A percentile compares a stretch with the other conserved stretches of the same genome.
These are phyloP conservation scores for Oidiodendron maius DNA, from an alignment of 495 filamentous ascomycete species.

Conservation along the genomic window DNA sequence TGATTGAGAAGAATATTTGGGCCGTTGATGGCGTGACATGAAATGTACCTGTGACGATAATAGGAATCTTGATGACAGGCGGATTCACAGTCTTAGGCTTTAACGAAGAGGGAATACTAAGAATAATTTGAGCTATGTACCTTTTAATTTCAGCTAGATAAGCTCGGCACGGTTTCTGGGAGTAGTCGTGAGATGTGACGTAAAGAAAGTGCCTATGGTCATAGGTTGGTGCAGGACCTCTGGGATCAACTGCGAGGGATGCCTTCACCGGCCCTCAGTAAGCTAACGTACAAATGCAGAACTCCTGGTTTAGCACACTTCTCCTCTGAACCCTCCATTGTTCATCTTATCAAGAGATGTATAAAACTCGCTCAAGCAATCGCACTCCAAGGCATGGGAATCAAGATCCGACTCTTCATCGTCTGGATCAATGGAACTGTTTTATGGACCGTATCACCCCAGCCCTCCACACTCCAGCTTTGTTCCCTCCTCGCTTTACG, in stretches of 20 bases:
- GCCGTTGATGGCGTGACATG: neutral
- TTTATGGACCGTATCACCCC: slow-evolving; percentile 98
- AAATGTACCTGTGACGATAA: neutral
- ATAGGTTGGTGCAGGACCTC: slow-evolving; percentile 1
- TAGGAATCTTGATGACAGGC: too few species aligned
- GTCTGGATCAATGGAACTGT: slow-evolving; percentile 93
- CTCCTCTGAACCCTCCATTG: neutral
- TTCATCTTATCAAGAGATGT: too few species aligned
- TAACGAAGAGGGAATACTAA: too few species aligned
- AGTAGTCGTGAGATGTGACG: neutral
- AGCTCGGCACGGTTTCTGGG: neutral
- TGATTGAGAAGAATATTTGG: slow-evolving; percentile 4
- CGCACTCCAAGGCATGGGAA: slow-evolving; percentile 94
- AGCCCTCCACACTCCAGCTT: slow-evolving; percentile 92
- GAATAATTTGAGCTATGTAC: too few species aligned
- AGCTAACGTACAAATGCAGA: slow-evolving; percentile 6
- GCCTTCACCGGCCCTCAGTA: neutral
- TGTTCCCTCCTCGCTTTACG: slow-evolving; percentile 85
- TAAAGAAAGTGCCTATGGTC: neutral
- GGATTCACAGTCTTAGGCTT: too few species aligned
- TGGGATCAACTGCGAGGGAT: neutral
- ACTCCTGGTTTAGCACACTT: too few species aligned
- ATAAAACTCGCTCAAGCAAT: slow-evolving; percentile 61
- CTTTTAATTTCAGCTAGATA: too few species aligned
- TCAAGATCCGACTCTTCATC: slow-evolving; percentile 90